Conservation (phyloP, 2,329 filamentous ascomycete genomes). For the Botryotinia calthae region DNA sequence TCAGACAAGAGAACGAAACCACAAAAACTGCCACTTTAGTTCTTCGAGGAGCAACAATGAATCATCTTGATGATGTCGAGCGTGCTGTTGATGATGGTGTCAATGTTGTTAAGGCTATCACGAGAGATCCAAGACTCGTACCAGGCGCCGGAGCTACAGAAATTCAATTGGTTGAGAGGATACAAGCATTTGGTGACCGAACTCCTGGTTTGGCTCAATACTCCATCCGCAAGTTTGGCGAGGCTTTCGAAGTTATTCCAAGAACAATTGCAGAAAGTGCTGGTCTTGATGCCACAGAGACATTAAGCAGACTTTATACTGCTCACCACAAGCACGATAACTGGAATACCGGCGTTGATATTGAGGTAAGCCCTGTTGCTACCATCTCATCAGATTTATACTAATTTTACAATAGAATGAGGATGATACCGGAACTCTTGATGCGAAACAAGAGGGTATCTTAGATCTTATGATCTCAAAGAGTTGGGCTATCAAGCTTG, state of each 20-base stretch:
- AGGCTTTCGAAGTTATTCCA: conserved; percentile 96
- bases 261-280: conserved; percentile 92
- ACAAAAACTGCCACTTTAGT: conserved; percentile 94
- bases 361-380: conserved; percentile 58
- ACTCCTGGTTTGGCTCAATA: conserved; percentile 92
- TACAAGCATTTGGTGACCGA: conserved; percentile 86
- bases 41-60: conserved; percentile 92
- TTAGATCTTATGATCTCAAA: conserved; percentile 90
- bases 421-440: conserved; percentile 74
- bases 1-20: conserved; percentile 90
- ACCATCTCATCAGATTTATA: neutral
- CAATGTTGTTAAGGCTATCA: conserved; percentile 98
- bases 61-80: conserved; percentile 96
- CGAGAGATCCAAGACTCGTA: conserved; percentile 84
- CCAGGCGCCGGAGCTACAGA: conserved; percentile 94
- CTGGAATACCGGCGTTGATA: conserved; percentile 90
- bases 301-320: conserved; percentile 86
- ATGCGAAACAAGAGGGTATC: conserved; percentile 84
- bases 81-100: conserved; percentile 96
- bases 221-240: conserved; percentile 94
- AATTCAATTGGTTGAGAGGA: conserved; percentile 87
- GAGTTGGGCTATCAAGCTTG: conserved; percentile 95
- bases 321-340: conserved; percentile 85
- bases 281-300: conserved; percentile 94
- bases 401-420: conserved; percentile 55